Conservation (phyloP, 208 protist species). For the Acanthamoeba castellanii region DNA sequence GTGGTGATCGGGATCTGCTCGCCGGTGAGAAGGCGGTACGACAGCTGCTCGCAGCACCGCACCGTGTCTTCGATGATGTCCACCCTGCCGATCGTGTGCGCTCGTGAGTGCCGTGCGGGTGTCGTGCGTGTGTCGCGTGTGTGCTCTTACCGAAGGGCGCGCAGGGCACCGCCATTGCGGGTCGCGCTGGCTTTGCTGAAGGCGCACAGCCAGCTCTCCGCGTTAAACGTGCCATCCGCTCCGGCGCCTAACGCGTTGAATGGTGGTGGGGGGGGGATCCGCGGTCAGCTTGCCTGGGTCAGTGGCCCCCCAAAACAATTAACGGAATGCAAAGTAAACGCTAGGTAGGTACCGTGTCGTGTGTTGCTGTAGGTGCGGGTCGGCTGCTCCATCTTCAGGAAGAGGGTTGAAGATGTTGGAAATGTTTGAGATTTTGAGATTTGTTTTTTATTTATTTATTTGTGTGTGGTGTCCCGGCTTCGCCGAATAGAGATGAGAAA, state of each 20-base stretch:
- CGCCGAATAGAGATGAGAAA: too few relatives aligned
- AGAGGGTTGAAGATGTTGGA: too few relatives aligned
- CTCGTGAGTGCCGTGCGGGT: neutral
- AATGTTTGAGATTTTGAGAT: too few relatives aligned
- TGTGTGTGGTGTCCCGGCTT: too few relatives aligned
- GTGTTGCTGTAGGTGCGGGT: too few relatives aligned
- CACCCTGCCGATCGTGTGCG: neutral
- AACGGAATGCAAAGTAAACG: too few relatives aligned
- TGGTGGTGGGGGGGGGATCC: too few relatives aligned
- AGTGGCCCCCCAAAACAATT: too few relatives aligned
- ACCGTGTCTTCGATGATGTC: constrained; percentile 18
- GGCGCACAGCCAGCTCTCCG: neutral
- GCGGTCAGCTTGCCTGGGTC: too few relatives aligned
- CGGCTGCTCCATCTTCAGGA: too few relatives aligned
- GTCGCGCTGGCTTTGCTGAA: neutral
- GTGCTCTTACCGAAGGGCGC: neutral
- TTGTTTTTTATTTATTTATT: too few relatives aligned
- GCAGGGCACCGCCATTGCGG: neutral
- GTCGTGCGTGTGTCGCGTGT: neutral
- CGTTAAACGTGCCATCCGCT: neutral
- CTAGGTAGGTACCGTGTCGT: too few relatives aligned
- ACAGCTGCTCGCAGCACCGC: neutral
- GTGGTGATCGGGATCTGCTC: neutral
- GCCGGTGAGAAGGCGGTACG: neutral
- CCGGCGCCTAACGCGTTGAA: neutral